A percentile compares a stretch with the other conserved stretches of the same genome.
Evolutionary conservation across 192 early-diverging fungal species (phyloP).

Genomic region (Backusella psychrophila): DNA sequence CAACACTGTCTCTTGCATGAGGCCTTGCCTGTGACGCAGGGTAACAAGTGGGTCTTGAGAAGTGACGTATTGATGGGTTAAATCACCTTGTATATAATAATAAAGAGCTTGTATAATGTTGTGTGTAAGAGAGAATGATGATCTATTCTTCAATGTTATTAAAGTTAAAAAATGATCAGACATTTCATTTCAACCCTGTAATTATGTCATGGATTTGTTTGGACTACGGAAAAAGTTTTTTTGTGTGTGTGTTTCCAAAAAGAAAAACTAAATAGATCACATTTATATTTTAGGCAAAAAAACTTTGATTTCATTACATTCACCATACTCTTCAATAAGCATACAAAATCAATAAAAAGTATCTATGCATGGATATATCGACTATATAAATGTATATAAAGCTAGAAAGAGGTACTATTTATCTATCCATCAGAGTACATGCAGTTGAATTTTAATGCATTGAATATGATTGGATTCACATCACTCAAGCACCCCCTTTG

Average conservation of each 20-base stretch:
- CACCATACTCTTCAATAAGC: no score
- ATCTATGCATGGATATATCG: no score
- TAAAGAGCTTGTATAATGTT: background rate
- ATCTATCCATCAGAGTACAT: no score
- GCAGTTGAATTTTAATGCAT: background rate
- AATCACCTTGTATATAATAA: background rate
- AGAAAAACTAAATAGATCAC: no score
- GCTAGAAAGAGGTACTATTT: no score
- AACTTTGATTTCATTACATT: no score
- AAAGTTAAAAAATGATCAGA: no score
- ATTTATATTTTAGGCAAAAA: no score
- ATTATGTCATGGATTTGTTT: background rate
- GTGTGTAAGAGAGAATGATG: background rate
- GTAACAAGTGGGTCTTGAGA: slow-evolving; percentile 41
- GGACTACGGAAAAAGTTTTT: background rate
- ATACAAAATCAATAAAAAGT: no score
- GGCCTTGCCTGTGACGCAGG: slow-evolving; percentile 36
- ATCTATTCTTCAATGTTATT: no score
- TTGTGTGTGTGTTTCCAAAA: background rate
- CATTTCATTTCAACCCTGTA: background rate
- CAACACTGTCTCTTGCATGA: slow-evolving; percentile 42
- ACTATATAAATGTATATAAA: no score
- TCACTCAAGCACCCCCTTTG: background rate
- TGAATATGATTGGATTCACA: background rate
- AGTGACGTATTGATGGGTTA: slow-evolving; percentile 40